A percentile compares a stretch with the other conserved stretches of the same genome.
Conservation (phyloP, 306 rosid genomes). For the Macrotyloma uniflorum region DNA sequence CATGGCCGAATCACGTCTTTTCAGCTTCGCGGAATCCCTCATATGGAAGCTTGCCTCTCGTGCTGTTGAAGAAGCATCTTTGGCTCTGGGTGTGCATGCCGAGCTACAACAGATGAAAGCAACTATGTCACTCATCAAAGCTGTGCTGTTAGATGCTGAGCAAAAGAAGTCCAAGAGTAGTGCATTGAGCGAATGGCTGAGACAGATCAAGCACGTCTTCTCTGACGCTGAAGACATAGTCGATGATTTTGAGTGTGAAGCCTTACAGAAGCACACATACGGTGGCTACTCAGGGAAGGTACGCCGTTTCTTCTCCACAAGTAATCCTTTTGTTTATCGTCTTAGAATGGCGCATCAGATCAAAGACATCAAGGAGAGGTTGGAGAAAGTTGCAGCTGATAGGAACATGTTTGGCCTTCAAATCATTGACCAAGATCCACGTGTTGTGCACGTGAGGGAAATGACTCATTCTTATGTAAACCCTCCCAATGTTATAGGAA, state of each 20-base stretch:
- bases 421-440: background rate
- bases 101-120: background rate
- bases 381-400: background rate
- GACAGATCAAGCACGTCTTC: background rate
- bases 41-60: background rate
- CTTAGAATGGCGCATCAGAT: background rate
- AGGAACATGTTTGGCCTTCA: background rate
- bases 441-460: background rate
- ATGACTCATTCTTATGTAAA: background rate
- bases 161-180: background rate
- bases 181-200: background rate
- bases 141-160: background rate
- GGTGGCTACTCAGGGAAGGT: background rate
- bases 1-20: background rate
- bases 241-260: background rate
- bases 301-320: background rate
- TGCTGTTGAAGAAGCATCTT: background rate
- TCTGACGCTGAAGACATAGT: background rate
- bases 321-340: background rate
- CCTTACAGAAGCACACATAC: background rate
- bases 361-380: background rate
- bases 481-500: background rate
- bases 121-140: background rate
- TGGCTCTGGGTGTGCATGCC: background rate
- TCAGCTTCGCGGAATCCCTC: background rate